Conservation (phyloP, 2,329 filamentous ascomycete genomes). For the Lasiodiplodia sp. region DNA sequence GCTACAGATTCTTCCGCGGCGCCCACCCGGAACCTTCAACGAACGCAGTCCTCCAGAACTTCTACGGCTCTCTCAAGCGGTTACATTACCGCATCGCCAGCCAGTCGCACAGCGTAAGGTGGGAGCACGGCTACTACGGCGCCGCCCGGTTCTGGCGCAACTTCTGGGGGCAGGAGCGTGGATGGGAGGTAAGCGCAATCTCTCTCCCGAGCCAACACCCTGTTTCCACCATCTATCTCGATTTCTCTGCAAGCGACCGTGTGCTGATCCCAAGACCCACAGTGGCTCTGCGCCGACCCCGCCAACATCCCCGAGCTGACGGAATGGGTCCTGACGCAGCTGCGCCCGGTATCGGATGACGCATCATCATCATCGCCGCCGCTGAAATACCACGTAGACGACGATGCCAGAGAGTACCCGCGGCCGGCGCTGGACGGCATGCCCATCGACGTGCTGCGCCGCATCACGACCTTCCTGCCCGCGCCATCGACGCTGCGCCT, state of each 20-base stretch:
- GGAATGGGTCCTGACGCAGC: slow-evolving; percentile 12
- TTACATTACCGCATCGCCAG: slow-evolving; percentile 14
- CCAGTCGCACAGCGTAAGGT: slow-evolving; percentile 8
- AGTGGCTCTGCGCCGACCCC: slow-evolving; percentile 25
- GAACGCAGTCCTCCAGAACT: neutral
- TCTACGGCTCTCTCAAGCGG: slow-evolving; percentile 5
- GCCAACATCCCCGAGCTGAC: slow-evolving; percentile 12
- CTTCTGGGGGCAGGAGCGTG: slow-evolving; percentile 14
- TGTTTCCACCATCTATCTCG: neutral
- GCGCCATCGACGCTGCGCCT: neutral
- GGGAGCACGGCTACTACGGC: slow-evolving; percentile 26
- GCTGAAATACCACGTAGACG: neutral
- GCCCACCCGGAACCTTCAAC: neutral
- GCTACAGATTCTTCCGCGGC: neutral
- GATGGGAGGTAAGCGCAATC: slow-evolving; percentile 9
- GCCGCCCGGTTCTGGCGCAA: slow-evolving; percentile 15
- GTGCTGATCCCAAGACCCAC: neutral
- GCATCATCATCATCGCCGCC: neutral
- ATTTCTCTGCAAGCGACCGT: neutral
- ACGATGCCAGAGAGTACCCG: neutral
- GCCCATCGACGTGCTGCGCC: slow-evolving; percentile 13
- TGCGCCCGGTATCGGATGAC: slow-evolving; percentile 5
- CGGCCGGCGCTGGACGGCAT: slow-evolving; percentile 20
- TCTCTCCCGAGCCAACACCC: neutral
- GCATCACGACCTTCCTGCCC: slow-evolving; percentile 10